Evolutionary conservation across 2,329 filamentous ascomycete genomes (phyloP), one percentile per base, ranked within the genome.

Genomic region (Xylariaceae sp.): DNA sequence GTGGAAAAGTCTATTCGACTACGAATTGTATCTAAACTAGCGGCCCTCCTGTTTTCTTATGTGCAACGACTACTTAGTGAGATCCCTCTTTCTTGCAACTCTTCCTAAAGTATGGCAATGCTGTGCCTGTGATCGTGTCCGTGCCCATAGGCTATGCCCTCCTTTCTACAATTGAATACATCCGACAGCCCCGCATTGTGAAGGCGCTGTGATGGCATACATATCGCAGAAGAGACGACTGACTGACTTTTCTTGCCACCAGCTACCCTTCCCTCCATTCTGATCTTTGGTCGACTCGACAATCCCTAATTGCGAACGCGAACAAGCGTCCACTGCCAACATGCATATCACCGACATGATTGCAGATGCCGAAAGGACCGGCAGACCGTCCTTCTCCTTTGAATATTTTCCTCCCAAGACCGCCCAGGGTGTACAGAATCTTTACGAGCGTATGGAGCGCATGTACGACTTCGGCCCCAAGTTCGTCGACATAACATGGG

Each of bases 321-420:
- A 26, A 22, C 37, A 8, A 39, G 34, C 15, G 30, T 8, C n/a
- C 30, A 51, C 51, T 57, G 55, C 64, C 80, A 86, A 70, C 61
- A 97, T 99, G 92, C 94, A 97, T 76, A 92, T 99, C 80, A 89
- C 87, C 63, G 85, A 94, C 66, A 96, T 96, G 80, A 81, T 99
- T 67, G 79, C 83, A 64, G 87, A 92, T 65, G 86, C 92, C 72
- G 84, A 91, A 74, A 81, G 82, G 75, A 84, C 86, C 67, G 84
- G 85, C 70, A 83, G 87, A 67, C 87, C 92, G 54, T 94, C 91
- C 69, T 96, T 96, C 79, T 99, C 94, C 56, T 99, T 99, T 77
- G 94, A 99, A 73, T 99, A 96, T 80, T 99, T 99, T 75, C 94
- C 94, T 48, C 94, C 94, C 37, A 99, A 99, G 78, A 99, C 94